Evolutionary conservation across 1,284 basidiomycete genomes (phyloP).

Genomic region (Apiotrichum akiyoshidainum): DNA sequence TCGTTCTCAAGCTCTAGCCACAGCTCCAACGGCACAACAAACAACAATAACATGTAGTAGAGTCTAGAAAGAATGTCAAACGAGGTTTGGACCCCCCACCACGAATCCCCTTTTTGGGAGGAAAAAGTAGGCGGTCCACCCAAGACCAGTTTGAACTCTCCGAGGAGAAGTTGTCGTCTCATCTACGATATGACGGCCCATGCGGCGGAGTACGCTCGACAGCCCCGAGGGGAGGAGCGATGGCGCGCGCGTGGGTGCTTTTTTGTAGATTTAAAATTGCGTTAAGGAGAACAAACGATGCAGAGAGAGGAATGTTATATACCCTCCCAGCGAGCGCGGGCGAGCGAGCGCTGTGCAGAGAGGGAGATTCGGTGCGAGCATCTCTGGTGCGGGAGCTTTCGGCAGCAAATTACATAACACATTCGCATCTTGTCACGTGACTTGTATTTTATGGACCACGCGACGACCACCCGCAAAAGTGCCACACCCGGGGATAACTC

Average conservation of each 20-base stretch:
- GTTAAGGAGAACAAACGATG: conserved; percentile 8
- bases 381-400: too few species aligned
- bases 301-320: not conserved
- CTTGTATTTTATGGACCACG: too few species aligned
- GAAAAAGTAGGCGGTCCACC: conserved; percentile 34
- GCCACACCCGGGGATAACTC: too few species aligned
- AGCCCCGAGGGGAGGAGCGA: conserved; percentile 23
- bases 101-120: conserved; percentile 8
- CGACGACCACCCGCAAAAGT: too few species aligned
- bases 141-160: conserved; percentile 33
- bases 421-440: too few species aligned
- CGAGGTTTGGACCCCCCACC: conserved; percentile 39
- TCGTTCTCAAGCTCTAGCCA: too few species aligned
- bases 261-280: conserved; percentile 32
- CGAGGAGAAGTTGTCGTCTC: conserved; percentile 20
- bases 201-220: conserved; percentile 10
- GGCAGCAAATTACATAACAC: too few species aligned
- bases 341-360: too few species aligned
- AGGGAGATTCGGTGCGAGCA: too few species aligned
- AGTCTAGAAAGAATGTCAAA: conserved; percentile 29
- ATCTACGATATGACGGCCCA: conserved; percentile 42
- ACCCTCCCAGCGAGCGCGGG: not conserved
- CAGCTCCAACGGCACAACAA: too few species aligned
- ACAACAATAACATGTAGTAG: not conserved
- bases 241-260: conserved; percentile 32